These are phyloP conservation scores for Cercospora sp. DNA, from an alignment of 2,329 filamentous ascomycete genomes.

Conservation along the genomic window DNA sequence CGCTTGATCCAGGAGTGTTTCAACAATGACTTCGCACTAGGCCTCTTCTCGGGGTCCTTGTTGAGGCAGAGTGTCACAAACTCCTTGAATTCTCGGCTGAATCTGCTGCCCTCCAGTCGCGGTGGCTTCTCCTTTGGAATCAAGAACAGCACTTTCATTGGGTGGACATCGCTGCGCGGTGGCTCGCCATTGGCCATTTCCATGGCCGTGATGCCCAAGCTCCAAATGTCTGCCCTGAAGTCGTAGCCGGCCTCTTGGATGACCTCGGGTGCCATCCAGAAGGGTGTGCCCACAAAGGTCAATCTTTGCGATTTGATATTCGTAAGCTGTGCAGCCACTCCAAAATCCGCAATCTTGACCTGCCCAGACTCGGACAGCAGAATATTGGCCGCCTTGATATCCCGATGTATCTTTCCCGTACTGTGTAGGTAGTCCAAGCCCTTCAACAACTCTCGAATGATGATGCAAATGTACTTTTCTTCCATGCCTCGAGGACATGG, in stretches of 20 bases:
- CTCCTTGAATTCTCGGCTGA: constrained; percentile 75
- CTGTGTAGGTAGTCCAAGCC: constrained; percentile 93
- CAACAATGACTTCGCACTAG: constrained; percentile 81
- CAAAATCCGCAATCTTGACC: constrained; percentile 93
- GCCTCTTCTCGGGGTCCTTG: constrained; percentile 83
- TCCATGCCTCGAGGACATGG: constrained; percentile 70
- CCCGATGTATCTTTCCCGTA: constrained; percentile 92
- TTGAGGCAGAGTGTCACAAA: constrained; percentile 88
- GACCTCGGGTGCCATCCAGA: constrained; percentile 96
- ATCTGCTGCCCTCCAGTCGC: constrained; percentile 70
- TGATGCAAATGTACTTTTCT: constrained; percentile 88
- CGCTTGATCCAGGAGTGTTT: constrained; percentile 84
- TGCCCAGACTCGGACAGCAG: constrained; percentile 85
- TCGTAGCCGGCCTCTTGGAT: constrained; percentile 83
- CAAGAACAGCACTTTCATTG: constrained; percentile 90
- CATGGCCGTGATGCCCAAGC: constrained; percentile 85
- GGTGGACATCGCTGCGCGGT: constrained; percentile 80
- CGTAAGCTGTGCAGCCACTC: constrained; percentile 91
- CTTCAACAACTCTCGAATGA: constrained; percentile 85
- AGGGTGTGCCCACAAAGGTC: constrained; percentile 95
- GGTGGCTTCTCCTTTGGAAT: constrained; percentile 88
- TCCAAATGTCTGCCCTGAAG: constrained; percentile 94
- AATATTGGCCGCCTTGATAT: constrained; percentile 98
- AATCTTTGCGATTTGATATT: constrained; percentile 98
- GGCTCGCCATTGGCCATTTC: constrained; percentile 87